phyloP scores from a whole-genome alignment of 2,329 filamentous ascomycete species.

The Aspergillus novoparasiticus region DNA sequence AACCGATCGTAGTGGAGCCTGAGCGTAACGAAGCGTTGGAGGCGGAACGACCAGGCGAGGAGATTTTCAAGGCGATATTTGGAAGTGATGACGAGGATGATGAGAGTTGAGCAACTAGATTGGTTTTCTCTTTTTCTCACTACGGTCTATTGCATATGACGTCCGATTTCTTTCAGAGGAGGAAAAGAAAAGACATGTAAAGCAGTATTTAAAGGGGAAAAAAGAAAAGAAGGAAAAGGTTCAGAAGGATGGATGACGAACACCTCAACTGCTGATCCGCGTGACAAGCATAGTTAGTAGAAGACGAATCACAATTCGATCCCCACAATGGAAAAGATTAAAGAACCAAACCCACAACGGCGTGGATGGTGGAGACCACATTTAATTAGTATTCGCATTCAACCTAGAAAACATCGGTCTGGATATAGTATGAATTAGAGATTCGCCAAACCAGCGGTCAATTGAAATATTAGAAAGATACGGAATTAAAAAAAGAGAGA shows the following conservation, averaged over 20 bases:
- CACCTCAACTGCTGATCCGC: not conserved
- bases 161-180: not conserved
- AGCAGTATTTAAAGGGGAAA: too few species aligned
- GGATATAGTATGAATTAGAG: not conserved
- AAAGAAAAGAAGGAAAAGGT: not conserved
- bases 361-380: not conserved
- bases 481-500: not conserved
- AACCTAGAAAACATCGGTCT: not conserved
- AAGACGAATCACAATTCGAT: not conserved
- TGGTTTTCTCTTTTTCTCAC: not conserved
- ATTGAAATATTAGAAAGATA: not conserved
- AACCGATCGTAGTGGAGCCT: conserved; percentile 59
- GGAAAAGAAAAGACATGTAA: not conserved
- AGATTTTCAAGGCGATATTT: conserved; percentile 90
- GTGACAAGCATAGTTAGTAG: not conserved
- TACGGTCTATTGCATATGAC: not conserved
- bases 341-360: not conserved
- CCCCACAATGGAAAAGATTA: not conserved
- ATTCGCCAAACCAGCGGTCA: conserved; percentile 2
- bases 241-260: not conserved
- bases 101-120: conserved; percentile 3
- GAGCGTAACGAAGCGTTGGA: conserved; percentile 80
- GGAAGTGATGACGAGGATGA: conserved; percentile 77
- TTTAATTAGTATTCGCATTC: not conserved
- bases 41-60: conserved; percentile 71